Evolutionary conservation across 2,329 filamentous ascomycete genomes (phyloP).

Genomic region (Hansfordia pulvinata): DNA sequence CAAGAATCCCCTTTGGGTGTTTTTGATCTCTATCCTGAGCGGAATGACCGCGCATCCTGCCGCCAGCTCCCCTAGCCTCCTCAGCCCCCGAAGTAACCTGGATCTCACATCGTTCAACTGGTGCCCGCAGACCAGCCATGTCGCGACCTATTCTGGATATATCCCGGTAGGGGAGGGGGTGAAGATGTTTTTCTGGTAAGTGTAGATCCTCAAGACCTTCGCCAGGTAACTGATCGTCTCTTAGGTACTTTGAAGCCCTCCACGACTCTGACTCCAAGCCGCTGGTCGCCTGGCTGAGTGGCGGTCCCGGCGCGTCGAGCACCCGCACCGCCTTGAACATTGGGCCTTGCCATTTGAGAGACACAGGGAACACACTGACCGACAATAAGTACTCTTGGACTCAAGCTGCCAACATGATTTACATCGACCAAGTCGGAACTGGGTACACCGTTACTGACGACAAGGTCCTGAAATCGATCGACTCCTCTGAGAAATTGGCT

Average conservation of each 20-base stretch:
- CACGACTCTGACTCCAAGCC: slow-evolving; percentile 16
- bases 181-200: slow-evolving; percentile 32
- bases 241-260: slow-evolving; percentile 21
- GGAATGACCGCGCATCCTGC: too few relatives aligned
- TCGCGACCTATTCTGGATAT: slow-evolving; percentile 39
- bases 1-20: too few relatives aligned
- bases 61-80: too few relatives aligned
- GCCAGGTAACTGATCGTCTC: neutral
- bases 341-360: slow-evolving; percentile 28
- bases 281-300: slow-evolving; percentile 22
- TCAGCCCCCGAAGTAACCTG: too few relatives aligned
- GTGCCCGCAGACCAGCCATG: too few relatives aligned
- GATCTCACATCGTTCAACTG: too few relatives aligned
- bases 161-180: slow-evolving; percentile 27
- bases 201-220: too few relatives aligned
- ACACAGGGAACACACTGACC: slow-evolving; percentile 19
- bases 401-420: slow-evolving; percentile 26
- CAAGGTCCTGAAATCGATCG: too few relatives aligned
- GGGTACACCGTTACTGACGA: slow-evolving; percentile 28
- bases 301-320: slow-evolving; percentile 24
- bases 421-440: slow-evolving; percentile 21
- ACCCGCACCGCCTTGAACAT: slow-evolving; percentile 27
- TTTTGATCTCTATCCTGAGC: too few relatives aligned
- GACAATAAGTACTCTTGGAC: slow-evolving; percentile 30
- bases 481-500: slow-evolving; percentile 29